These are phyloP conservation scores for Epicoccum nigrum DNA, from an alignment of 2,329 filamentous ascomycete genomes.

Conservation along the genomic window DNA sequence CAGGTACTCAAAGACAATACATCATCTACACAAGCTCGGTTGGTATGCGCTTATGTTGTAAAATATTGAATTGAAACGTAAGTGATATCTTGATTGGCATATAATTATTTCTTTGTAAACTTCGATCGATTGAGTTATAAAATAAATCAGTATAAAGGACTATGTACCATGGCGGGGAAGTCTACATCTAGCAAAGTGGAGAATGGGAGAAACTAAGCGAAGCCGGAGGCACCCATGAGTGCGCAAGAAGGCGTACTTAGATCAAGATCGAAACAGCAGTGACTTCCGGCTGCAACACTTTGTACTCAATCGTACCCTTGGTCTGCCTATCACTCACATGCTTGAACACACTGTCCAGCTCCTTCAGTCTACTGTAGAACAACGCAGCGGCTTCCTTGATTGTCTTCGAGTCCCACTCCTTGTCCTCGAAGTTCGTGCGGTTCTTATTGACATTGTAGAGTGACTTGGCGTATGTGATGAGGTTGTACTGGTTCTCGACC, in stretches of 20 bases:
- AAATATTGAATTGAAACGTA: too few species aligned
- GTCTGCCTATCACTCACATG: constrained; percentile 13
- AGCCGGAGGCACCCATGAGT: too few species aligned
- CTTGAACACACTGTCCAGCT: constrained; percentile 7
- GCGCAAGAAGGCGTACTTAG: neutral
- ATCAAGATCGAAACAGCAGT: constrained; percentile 19
- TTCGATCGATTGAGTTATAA: too few species aligned
- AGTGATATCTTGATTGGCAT: too few species aligned
- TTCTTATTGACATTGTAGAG: constrained; percentile 17
- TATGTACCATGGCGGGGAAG: too few species aligned
- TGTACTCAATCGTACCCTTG: constrained; percentile 12
- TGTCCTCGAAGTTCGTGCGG: constrained; percentile 7
- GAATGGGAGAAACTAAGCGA: too few species aligned
- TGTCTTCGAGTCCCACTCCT: constrained; percentile 2
- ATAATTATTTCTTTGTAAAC: too few species aligned
- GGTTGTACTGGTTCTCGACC: constrained; percentile 11
- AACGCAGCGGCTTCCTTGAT: constrained; percentile 11
- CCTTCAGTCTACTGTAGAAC: constrained; percentile 13
- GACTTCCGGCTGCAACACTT: constrained; percentile 10
- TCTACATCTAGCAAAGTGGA: too few species aligned
- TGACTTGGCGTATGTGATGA: constrained; percentile 15
- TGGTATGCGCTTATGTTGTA: too few species aligned
- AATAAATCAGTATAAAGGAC: too few species aligned
- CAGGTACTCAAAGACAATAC: too few species aligned
- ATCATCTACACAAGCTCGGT: too few species aligned